Evolutionary conservation across 352 stramenopile genomes (phyloP), one percentile per base, ranked within the genome.

Genomic region (Phytophthora rubi): DNA sequence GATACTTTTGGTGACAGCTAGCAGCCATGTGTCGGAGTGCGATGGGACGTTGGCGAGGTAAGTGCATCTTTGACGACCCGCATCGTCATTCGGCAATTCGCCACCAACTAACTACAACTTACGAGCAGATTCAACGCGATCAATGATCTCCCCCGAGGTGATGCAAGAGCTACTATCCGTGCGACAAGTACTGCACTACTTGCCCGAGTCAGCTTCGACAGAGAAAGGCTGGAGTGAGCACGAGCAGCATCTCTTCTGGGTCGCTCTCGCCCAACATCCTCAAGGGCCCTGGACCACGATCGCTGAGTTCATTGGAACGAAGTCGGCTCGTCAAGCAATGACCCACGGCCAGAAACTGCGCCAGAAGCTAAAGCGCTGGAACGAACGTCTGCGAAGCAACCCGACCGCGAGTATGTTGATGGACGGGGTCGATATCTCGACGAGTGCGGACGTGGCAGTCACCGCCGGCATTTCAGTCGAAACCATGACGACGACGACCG

Each of bases 311-410:
- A 84, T 88, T 26, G 75, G 77, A 49, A 81, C 80, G 18, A 81
- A 83, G 39, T 79, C 79, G 15, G 77, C 80, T 0, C 80, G 77
- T 10, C 80, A 88, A 56, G 71, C 75, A 0, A 84, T 85, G 76
- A 88, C 80, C 0, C 77, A 84, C 39, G 80, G 69, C 2, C 80
- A 88, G 64, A 88, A 88, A 42, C 55, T 85, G 49, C 72, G 80
- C 0, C 77, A 88, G 47, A 88, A 88, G 48, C 73, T 85, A 39
- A 79, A 73, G 21, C 77, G 77, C 52, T 84, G 77, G 77, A 74
- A 78, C 12, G 70, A 81, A 26, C 76, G 73, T 42, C 39, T 83
- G 12, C 69, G 76, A 2, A 66, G 62, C 26, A 76, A 76, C 57
- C 68, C 68, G 2, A 63, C 52, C 10, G 53, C 58, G 13, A 76